phyloP scores from a whole-genome alignment of 2,329 filamentous ascomycete genomes.

The Phaeophleospora eucalypticola region DNA sequence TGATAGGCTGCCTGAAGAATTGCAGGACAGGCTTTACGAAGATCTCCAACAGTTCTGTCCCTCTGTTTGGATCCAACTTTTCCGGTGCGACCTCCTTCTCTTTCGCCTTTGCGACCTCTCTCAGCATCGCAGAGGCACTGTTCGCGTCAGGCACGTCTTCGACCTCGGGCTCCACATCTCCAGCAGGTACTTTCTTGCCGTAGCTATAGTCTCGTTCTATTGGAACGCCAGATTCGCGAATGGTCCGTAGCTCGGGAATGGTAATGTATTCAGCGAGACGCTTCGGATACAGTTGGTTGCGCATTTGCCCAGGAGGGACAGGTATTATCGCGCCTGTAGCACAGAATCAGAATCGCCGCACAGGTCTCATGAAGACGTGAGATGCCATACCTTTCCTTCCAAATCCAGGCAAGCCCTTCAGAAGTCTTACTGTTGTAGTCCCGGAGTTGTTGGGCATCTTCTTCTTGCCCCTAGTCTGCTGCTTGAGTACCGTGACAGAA shows the following conservation, averaged over 20 bases:
- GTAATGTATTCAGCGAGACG: slow-evolving; percentile 52
- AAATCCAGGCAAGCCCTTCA: slow-evolving; percentile 51
- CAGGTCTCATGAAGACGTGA: background rate
- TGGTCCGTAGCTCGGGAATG: slow-evolving; percentile 40
- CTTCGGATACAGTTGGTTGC: slow-evolving; percentile 52
- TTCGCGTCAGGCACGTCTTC: background rate
- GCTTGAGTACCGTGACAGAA: slow-evolving; percentile 14
- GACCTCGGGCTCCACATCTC: slow-evolving; percentile 1
- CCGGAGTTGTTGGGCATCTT: slow-evolving; percentile 29
- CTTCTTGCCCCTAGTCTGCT: slow-evolving; percentile 36
- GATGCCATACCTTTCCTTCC: slow-evolving; percentile 42
- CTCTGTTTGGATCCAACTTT: slow-evolving; percentile 39
- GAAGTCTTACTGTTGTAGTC: slow-evolving; percentile 48
- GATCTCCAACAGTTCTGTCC: slow-evolving; percentile 45
- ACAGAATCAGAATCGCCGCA: slow-evolving; percentile 1
- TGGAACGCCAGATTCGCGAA: slow-evolving; percentile 42
- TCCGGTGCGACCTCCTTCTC: slow-evolving; percentile 33
- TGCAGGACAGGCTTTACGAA: slow-evolving; percentile 46
- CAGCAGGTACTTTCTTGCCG: slow-evolving; percentile 10
- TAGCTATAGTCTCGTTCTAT: slow-evolving; percentile 47
- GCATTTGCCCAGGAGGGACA: slow-evolving; percentile 51
- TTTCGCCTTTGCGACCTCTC: background rate
- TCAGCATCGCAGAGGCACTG: slow-evolving; percentile 11
- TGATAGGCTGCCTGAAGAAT: slow-evolving; percentile 45
- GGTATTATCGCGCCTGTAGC: slow-evolving; percentile 50